A percentile compares a stretch with the other conserved stretches of the same genome.
These are phyloP conservation scores for Dictyostelium brefeldianum DNA, from an alignment of 78 protist genomes.

Conservation along the genomic window DNA sequence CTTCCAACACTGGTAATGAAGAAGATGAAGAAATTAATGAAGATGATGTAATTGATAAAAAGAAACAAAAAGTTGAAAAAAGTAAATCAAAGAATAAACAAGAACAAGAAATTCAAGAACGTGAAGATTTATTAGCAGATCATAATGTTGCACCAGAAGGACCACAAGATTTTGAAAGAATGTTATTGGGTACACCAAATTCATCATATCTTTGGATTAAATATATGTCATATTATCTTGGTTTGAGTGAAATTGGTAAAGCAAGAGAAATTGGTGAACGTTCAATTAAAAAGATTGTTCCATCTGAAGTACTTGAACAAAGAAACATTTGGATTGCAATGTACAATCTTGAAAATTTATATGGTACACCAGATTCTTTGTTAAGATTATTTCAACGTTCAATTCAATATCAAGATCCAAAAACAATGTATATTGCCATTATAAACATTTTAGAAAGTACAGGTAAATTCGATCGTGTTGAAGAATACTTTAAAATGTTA, in stretches of 20 bases:
- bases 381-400: conserved; percentile 85
- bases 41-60: conserved; percentile 33
- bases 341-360: conserved; percentile 93
- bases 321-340: conserved; percentile 96
- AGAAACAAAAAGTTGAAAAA: conserved; percentile 61
- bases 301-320: conserved; percentile 84
- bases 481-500: conserved; percentile 67
- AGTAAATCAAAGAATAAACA: neutral
- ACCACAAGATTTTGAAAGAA: conserved; percentile 95
- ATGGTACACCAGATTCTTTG: conserved; percentile 87
- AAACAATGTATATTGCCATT: conserved; percentile 55
- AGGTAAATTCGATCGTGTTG: conserved; percentile 48
- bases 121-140: conserved; percentile 51
- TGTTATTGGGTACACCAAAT: conserved; percentile 93
- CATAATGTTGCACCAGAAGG: conserved; percentile 80
- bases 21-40: conserved; percentile 39
- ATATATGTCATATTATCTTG: conserved; percentile 92
- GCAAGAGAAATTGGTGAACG: conserved; percentile 95
- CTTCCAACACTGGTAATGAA: neutral
- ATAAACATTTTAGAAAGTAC: conserved; percentile 42
- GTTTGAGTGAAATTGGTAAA: conserved; percentile 86
- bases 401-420: conserved; percentile 78
- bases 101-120: conserved; percentile 49
- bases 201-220: conserved; percentile 93
- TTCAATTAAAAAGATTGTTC: conserved; percentile 86